A percentile compares a stretch with the other conserved stretches of the same genome.
Evolutionary conservation across 2,329 filamentous ascomycete genomes (phyloP).

Genomic region (Gaeumannomyces sp.): DNA sequence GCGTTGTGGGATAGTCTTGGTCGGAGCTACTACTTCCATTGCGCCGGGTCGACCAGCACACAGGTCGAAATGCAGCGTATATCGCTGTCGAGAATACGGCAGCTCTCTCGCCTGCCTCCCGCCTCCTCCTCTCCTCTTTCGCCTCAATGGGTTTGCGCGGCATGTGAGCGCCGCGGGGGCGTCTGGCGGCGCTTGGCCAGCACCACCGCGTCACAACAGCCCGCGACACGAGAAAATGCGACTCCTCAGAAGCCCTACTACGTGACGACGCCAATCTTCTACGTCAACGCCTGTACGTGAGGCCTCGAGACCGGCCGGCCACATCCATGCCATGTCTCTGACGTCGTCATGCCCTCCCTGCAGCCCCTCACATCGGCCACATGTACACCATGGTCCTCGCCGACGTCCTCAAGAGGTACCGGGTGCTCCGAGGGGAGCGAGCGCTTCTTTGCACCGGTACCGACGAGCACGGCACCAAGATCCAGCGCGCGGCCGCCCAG

Average conservation of each 20-base stretch:
- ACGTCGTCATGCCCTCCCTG: not conserved
- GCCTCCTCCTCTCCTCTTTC: not conserved
- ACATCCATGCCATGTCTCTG: not conserved
- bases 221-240: not conserved
- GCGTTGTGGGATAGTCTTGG: not conserved
- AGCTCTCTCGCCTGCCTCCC: not conserved
- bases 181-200: constrained; percentile 10
- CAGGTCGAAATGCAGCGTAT: constrained; percentile 5
- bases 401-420: constrained; percentile 90
- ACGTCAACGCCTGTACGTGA: constrained; percentile 81
- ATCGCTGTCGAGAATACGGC: not conserved
- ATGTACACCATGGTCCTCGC: constrained; percentile 87
- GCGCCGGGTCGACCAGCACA: not conserved
- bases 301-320: not conserved
- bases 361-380: constrained; percentile 90
- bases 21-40: not conserved
- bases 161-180: constrained; percentile 3
- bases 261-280: constrained; percentile 95
- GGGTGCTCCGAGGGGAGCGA: constrained; percentile 63
- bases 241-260: constrained; percentile 71
- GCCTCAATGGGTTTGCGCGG: constrained; percentile 3
- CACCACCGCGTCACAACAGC: not conserved
- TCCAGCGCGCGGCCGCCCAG: constrained; percentile 75
- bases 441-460: constrained; percentile 84
- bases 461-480: constrained; percentile 97